Base-by-base conservation (phyloP, 1,139 yeast genomes). In the Debaryomyces sp. region DNA sequence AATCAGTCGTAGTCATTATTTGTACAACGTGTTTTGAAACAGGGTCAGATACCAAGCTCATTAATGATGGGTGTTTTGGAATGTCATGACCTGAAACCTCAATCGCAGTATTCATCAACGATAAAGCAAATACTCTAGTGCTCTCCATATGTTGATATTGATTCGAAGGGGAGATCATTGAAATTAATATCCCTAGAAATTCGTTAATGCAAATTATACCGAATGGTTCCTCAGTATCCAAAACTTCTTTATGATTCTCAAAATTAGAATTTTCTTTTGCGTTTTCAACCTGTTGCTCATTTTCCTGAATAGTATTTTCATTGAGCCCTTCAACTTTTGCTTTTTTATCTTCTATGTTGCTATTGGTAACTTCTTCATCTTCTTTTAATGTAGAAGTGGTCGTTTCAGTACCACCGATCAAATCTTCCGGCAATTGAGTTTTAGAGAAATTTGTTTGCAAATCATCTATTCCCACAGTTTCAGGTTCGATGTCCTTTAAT, bases 81-180 rank as follows among this genome's bases (percentile, higher is more conserved):
- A 94, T 77, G 35, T 79, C 80, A 40, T 72, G 67, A 3, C 97
- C 97, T 6, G 94, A 77, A 8, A 90, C 86, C 64, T 94, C 98
- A 48, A 94, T 78, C 1, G 96, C 89, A 1, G 87, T 85, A 46
- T 84, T 85, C 36, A 95, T 76, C 42, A 94, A 77, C 40, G 85
- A 80, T 32, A 95, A 71, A 0, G 97, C 95, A 71, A 94, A 84
- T 12, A 89, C 86, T 48, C 96, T 79, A 0, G 97, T 87, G 32
- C 90, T 80, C 62, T 92, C 97, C 57, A 95, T 89, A 59, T 90
- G 95, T 60, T 88, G 94, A 58, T 82, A 82, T 60, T 87, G 89
- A 57, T 89, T 88, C 17, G 86, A 82, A 0, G 97, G 96, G 9
- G 95, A 85, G 37, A 92, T 78, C 67, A 92, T 84, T 3, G 96